Evolutionary conservation across 2,329 filamentous ascomycete genomes (phyloP).

Genomic region (Claviceps capensis): DNA sequence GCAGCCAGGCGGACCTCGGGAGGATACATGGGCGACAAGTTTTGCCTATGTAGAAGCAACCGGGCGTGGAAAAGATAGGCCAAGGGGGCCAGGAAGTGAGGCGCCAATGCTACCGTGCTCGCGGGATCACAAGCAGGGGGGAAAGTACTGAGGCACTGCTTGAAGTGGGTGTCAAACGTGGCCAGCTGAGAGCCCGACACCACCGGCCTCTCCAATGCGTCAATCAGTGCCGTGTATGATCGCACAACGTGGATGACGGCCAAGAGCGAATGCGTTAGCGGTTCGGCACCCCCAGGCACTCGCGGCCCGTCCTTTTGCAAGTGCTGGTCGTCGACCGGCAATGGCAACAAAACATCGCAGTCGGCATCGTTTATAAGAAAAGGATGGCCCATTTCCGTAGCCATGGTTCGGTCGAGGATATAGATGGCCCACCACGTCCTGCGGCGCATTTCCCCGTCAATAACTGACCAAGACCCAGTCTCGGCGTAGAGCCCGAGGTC

Average conservation of each 20-base stretch:
- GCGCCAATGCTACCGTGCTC: constrained; percentile 54
- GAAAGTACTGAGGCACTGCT: constrained; percentile 58
- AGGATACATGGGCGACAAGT: constrained; percentile 61
- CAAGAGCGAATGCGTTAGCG: constrained; percentile 57
- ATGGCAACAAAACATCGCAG: constrained; percentile 72
- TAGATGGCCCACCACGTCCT: constrained; percentile 93
- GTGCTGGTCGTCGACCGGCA: constrained; percentile 67
- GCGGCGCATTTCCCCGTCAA: constrained; percentile 76
- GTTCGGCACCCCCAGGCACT: constrained; percentile 35
- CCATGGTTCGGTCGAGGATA: constrained; percentile 68
- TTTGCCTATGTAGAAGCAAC: constrained; percentile 79
- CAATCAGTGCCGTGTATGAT: constrained; percentile 59
- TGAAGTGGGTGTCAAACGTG: constrained; percentile 73
- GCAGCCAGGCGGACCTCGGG: constrained; percentile 53
- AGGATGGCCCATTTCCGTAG: constrained; percentile 69
- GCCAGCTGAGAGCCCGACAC: constrained; percentile 55
- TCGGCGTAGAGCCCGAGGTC: constrained; percentile 72
- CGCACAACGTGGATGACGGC: constrained; percentile 72
- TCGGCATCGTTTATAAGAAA: constrained; percentile 76
- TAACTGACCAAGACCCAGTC: constrained; percentile 53
- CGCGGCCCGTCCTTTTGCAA: constrained; percentile 46
- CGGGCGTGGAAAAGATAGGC: constrained; percentile 70
- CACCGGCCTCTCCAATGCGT: constrained; percentile 52
- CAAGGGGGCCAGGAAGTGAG: constrained; percentile 60
- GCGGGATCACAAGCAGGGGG: constrained; percentile 59